Evolutionary conservation across 163 green algal genomes (phyloP).

Genomic region (Volvox carteri): DNA sequence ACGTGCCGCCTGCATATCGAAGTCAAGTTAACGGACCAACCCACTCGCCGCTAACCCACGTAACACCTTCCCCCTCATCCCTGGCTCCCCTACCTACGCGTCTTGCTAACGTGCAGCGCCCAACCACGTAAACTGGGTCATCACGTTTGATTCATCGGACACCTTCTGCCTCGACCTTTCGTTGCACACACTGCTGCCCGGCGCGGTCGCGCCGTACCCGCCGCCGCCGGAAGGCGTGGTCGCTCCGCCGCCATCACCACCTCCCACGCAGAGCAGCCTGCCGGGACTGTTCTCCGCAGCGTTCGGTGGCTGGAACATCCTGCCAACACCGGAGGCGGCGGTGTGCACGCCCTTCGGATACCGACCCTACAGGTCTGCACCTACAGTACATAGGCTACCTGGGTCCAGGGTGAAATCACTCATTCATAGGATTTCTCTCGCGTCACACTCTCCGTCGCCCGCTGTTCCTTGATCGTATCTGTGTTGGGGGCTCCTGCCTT

Average conservation of each 20-base stretch:
- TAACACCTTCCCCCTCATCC: no score
- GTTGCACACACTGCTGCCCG: neutral
- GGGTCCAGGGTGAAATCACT: no score
- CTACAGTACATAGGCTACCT: no score
- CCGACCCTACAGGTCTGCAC: conserved; percentile 24
- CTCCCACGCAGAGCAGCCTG: neutral
- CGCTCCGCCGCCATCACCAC: neutral
- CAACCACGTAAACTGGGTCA: conserved; percentile 35
- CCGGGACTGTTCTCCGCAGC: conserved; percentile 4
- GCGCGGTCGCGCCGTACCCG: neutral
- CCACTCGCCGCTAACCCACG: no score
- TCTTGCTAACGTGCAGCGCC: no score
- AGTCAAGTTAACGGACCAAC: no score
- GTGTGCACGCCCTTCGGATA: conserved; percentile 50
- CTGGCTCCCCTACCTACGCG: no score
- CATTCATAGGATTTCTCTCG: no score
- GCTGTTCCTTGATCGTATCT: no score
- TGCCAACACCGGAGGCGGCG: neutral
- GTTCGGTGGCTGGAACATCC: conserved; percentile 19
- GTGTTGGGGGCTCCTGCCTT: no score
- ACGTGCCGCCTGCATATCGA: no score
- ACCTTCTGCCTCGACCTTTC: conserved; percentile 38
- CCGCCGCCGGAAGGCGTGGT: neutral
- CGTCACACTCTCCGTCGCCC: no score
- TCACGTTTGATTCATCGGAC: neutral